phyloP scores from a whole-genome alignment of 2,329 filamentous ascomycete genomes.

The Bipolaris oryzae region DNA sequence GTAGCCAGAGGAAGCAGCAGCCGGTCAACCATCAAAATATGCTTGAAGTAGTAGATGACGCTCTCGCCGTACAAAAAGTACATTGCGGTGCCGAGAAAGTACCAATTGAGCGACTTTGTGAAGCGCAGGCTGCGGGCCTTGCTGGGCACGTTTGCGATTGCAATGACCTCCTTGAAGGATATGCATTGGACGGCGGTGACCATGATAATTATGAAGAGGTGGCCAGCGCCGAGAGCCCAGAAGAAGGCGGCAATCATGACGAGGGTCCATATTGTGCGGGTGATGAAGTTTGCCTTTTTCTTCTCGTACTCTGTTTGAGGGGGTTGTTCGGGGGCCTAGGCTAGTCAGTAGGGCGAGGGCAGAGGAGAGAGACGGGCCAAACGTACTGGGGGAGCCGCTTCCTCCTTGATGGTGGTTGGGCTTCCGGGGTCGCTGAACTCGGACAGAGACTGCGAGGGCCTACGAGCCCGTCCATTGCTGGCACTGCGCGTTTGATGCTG shows the following conservation, averaged over 20 bases:
- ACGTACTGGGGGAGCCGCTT: conserved; percentile 23
- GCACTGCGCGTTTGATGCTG: conserved; percentile 54
- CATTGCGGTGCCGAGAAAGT: conserved; percentile 98
- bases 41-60: conserved; percentile 99
- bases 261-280: conserved; percentile 95
- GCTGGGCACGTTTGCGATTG: conserved; percentile 93
- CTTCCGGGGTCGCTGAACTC: conserved; percentile 67
- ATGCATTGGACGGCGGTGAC: conserved; percentile 94
- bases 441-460: conserved; percentile 72
- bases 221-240: conserved; percentile 87
- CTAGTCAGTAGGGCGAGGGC: conserved; percentile 25
- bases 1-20: conserved; percentile 92
- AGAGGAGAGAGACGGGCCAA: not conserved
- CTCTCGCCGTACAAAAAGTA: conserved; percentile 99
- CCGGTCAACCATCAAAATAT: conserved; percentile 93
- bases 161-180: conserved; percentile 99
- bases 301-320: conserved; percentile 83
- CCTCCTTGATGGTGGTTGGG: conserved; percentile 53
- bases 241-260: conserved; percentile 98
- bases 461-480: conserved; percentile 59
- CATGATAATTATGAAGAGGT: conserved; percentile 94
- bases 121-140: conserved; percentile 88
- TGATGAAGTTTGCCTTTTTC: conserved; percentile 98
- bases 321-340: conserved; percentile 44
- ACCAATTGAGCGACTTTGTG: conserved; percentile 98